phyloP scores from a whole-genome alignment of 1,284 basidiomycete genomes.

The Ceratobasidium sp. region DNA sequence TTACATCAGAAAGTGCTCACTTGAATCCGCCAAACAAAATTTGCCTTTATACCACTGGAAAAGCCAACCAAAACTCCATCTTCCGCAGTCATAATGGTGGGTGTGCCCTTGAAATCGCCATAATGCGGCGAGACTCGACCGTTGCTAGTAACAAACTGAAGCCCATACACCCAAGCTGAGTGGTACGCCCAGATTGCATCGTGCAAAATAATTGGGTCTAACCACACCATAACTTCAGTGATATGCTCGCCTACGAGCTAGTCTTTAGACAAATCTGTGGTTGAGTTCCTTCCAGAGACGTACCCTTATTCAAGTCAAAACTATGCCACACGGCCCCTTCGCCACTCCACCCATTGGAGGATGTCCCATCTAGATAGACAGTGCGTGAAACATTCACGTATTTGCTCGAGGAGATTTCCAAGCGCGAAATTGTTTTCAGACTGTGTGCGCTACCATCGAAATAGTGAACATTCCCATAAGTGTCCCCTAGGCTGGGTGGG shows the following conservation, averaged over 20 bases:
- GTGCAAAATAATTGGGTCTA: no score
- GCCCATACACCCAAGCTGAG: background rate
- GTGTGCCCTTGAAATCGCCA: slow-evolving; percentile 2
- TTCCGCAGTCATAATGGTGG: background rate
- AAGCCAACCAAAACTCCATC: slow-evolving; percentile 17
- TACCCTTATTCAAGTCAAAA: slow-evolving; percentile 8
- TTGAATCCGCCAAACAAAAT: background rate
- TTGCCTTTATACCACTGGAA: background rate
- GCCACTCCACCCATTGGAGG: background rate
- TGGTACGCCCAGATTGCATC: no score
- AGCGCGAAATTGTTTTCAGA: background rate
- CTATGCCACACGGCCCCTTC: background rate
- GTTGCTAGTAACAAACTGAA: slow-evolving; percentile 29
- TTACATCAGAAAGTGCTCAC: background rate
- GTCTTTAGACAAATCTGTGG: no score
- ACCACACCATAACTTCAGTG: slow-evolving; percentile 17
- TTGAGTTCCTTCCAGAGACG: background rate
- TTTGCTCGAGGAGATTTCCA: background rate
- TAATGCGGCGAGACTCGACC: slow-evolving; percentile 14
- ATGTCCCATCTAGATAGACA: background rate
- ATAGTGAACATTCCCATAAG: background rate
- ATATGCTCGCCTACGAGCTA: slow-evolving; percentile 16
- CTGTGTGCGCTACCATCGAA: background rate
- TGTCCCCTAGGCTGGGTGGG: background rate
- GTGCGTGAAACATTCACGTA: background rate